Base-by-base conservation (phyloP, 352 stramenopile genomes). In the Elongisporangium undulatum region DNA sequence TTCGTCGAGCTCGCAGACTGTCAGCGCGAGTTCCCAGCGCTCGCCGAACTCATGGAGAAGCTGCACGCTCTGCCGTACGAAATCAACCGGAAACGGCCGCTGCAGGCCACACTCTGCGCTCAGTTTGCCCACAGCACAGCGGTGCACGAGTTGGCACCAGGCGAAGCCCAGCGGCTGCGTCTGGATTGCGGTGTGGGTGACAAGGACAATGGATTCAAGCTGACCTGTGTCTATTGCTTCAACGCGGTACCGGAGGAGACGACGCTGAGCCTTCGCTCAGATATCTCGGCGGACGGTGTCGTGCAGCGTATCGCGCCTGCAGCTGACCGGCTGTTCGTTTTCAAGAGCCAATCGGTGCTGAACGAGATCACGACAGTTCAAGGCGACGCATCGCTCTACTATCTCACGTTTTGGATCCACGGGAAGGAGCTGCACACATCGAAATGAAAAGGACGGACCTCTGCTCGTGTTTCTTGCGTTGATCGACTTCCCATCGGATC, bases 321-420 rank as follows among this genome's bases (percentile, higher is more conserved):
- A 16, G 19, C 76, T 3, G 87, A 94, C 53, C 80, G 84, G 0
- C 66, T 94, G 7, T 67, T 94, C 13, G 20, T 90, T 8, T 93
- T 90, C 59, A 64, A 78, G 53, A 95, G 85, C 59, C 82, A 82
- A 51, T 61, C 55, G 1, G 81, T 94, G 22, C 58, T 85, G 24
- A 90, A 94, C 55, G 75, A 88, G 65, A 87, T 96, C 55, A 76
- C 69, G 23, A 23, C 52, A 5, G 62, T 88, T 6, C 56, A 45
- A 10, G 41, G 39, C 1, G 63, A 66, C 1, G 51, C 49, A 1
- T 66, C 77, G 15, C 69, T 90, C 17, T 79, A 86, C 34, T 91
- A 82, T 41, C 56, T 95, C 22, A 78, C 73, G n/a, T 92, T 92
- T 59, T 94, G 83, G 77, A 90, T 94, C 64, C 83, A 93, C 56